These are phyloP conservation scores for Coprinopsis strossmayeri DNA, from an alignment of 768 basidiomycete genomes.

Conservation along the genomic window DNA sequence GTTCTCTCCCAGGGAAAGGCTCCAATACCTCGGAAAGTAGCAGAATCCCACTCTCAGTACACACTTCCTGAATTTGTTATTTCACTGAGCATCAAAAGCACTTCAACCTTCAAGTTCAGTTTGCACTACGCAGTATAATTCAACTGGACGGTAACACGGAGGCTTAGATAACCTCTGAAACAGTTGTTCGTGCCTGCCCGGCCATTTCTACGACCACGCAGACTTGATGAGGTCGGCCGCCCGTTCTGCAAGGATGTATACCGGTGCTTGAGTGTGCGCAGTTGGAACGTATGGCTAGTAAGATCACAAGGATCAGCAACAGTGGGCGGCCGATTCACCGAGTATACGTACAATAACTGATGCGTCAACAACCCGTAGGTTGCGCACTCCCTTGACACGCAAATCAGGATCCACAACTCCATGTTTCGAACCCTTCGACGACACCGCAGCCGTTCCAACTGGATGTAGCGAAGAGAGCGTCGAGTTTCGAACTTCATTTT, in stretches of 20 bases:
- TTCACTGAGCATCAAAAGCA: too few species aligned
- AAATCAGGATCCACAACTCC: conserved; percentile 5
- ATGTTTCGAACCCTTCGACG: conserved; percentile 1
- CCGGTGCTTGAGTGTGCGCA: conserved; percentile 4
- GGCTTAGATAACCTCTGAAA: too few species aligned
- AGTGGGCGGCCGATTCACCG: conserved; percentile 3
- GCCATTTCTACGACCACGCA: too few species aligned
- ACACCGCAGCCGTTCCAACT: neutral
- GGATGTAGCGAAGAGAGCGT: neutral
- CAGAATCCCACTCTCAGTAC: too few species aligned
- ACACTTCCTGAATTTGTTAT: too few species aligned
- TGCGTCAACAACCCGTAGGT: conserved; percentile 4
- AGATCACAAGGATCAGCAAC: neutral
- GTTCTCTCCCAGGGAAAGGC: too few species aligned
- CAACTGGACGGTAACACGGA: too few species aligned
- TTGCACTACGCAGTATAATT: too few species aligned
- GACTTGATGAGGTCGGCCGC: conserved; percentile 4
- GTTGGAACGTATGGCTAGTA: conserved; percentile 4
- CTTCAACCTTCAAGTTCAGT: too few species aligned
- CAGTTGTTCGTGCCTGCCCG: too few species aligned
- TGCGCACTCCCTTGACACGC: neutral
- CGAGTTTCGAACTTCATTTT: neutral
- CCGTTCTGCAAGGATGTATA: conserved; percentile 7
- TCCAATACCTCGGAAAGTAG: too few species aligned
- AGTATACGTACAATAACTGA: conserved; percentile 7